These are phyloP conservation scores for Paecilomyces sp. DNA, from an alignment of 2,329 filamentous ascomycete species.

Conservation along the genomic window DNA sequence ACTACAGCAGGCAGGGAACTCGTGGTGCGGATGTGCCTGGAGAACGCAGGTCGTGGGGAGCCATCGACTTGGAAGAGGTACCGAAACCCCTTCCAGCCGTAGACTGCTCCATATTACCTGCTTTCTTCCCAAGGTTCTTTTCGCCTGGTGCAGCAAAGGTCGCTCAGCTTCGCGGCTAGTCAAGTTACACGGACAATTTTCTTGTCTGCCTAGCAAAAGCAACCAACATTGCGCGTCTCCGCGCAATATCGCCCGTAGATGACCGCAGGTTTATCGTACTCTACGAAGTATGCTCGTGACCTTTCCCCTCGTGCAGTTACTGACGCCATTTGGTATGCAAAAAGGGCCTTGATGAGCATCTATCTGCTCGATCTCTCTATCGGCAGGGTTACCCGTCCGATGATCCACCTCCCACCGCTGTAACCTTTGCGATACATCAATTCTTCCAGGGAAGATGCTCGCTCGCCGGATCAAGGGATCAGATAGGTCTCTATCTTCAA, in stretches of 20 bases:
- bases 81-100: neutral
- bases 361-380: neutral
- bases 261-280: too few species aligned
- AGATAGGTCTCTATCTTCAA: neutral
- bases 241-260: too few species aligned
- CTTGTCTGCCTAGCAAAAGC: too few species aligned
- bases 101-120: neutral
- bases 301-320: neutral
- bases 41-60: neutral
- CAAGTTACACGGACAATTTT: too few species aligned
- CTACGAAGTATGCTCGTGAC: neutral
- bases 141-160: slow-evolving; percentile 26
- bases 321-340: neutral
- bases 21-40: neutral
- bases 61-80: neutral
- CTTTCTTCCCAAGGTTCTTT: neutral
- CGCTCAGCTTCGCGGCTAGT: too few species aligned
- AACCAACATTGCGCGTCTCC: too few species aligned
- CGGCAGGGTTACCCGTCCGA: neutral
- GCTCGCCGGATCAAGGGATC: neutral
- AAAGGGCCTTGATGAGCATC: neutral
- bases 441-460: neutral
- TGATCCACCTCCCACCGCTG: neutral
- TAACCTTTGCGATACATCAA: neutral
- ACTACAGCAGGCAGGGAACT: neutral